Conservation (phyloP, 495 filamentous ascomycete genomes). For the Podospora pseudopauciseta region DNA sequence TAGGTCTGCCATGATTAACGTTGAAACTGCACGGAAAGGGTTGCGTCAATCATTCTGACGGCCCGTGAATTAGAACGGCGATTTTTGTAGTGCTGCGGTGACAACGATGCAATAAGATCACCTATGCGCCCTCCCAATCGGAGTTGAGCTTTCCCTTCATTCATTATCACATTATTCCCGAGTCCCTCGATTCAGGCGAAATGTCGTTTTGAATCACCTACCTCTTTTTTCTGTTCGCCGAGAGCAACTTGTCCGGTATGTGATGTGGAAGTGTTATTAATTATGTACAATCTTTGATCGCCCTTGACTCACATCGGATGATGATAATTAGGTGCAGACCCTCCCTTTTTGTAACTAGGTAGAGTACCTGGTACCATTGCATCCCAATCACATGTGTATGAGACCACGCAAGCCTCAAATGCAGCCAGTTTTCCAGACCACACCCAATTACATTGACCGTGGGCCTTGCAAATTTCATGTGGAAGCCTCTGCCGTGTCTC, state of each 20-base stretch:
- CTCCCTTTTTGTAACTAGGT: background rate
- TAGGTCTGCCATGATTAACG: background rate
- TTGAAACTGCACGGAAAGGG: background rate
- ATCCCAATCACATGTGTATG: background rate
- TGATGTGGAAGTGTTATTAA: background rate
- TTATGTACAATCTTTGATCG: background rate
- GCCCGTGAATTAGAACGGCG: background rate
- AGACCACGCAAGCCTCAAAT: background rate
- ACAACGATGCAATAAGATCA: too few species aligned
- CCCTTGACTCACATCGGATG: background rate
- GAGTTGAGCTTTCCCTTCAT: background rate
- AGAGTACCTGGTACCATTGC: background rate
- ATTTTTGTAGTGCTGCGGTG: background rate
- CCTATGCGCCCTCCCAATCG: background rate
- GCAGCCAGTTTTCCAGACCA: background rate
- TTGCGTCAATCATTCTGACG: background rate
- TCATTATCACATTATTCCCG: background rate
- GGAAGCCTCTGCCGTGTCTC: background rate
- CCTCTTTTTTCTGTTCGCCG: background rate
- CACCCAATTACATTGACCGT: background rate
- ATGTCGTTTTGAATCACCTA: background rate
- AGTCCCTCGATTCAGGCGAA: background rate
- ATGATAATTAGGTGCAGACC: background rate
- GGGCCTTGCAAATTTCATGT: background rate
- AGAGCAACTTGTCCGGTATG: background rate